These are phyloP conservation scores for Phylloboletellus chloephorus DNA, from an alignment of 1,284 basidiomycete species.

Conservation along the genomic window DNA sequence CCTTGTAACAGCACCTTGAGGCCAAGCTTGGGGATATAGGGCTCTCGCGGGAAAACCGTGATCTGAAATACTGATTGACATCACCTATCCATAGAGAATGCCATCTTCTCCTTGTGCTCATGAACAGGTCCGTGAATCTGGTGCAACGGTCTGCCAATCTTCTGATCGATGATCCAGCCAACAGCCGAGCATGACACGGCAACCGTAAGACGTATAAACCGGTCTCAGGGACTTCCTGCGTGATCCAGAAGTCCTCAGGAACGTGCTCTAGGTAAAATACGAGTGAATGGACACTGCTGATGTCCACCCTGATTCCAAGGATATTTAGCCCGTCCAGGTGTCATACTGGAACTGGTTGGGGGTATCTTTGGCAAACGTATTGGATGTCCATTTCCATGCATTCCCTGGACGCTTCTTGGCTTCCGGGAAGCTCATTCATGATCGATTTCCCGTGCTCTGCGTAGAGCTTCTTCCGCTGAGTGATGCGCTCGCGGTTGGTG, in stretches of 20 bases:
- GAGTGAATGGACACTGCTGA: slow-evolving; percentile 32
- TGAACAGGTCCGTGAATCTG: slow-evolving; percentile 45
- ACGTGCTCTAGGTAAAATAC: slow-evolving; percentile 43
- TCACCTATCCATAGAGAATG: slow-evolving; percentile 46
- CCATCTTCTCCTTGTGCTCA: slow-evolving; percentile 45
- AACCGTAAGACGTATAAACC: slow-evolving; percentile 41
- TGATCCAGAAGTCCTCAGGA: slow-evolving; percentile 47
- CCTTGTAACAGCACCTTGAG: slow-evolving; percentile 39
- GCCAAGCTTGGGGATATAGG: slow-evolving; percentile 42
- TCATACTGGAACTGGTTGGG: slow-evolving; percentile 40
- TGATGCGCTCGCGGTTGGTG: slow-evolving; percentile 41
- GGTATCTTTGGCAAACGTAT: slow-evolving; percentile 44
- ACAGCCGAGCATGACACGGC: slow-evolving; percentile 43
- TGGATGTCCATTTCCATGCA: slow-evolving; percentile 48
- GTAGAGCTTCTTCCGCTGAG: slow-evolving; percentile 38
- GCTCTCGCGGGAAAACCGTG: slow-evolving; percentile 38
- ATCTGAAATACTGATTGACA: slow-evolving; percentile 11
- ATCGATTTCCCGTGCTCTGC: slow-evolving; percentile 35
- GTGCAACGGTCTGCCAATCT: slow-evolving; percentile 42
- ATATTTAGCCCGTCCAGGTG: slow-evolving; percentile 32
- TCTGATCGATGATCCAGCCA: slow-evolving; percentile 43
- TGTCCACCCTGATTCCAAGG: slow-evolving; percentile 32
- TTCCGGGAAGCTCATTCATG: slow-evolving; percentile 39
- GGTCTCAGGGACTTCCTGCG: slow-evolving; percentile 36
- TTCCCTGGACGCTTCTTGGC: slow-evolving; percentile 40